Base-by-base conservation (phyloP, 371 early-diverging fungal species). In the Lichtheimia hyalospora region DNA sequence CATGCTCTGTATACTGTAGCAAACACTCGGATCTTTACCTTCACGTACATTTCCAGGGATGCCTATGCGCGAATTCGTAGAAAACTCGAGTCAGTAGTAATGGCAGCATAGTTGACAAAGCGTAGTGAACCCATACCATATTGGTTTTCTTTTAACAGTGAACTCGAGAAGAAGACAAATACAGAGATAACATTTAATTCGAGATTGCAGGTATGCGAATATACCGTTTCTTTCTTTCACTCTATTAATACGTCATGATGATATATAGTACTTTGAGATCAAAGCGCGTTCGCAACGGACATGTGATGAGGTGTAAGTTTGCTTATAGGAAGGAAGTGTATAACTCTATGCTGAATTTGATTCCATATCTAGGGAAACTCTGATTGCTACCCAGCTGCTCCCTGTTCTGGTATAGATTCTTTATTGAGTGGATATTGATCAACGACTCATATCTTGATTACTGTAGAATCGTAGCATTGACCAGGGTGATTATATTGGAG, bases 261-360 rank as follows among this genome's bases (percentile, higher is more conserved):
- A 52, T 34, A 18, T 28, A 15, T 27, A 58, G 58, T 49, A 7
- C 27, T 58, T 58, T 25, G 51, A 51, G 15, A 41, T 58, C 15
- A 58, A 49, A 40, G 58, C 44, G 1, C 49, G 50, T 8, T 50
- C 58, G 13, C 27, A 48, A 27, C 3, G 49, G 21, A 27, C 40
- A 12, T 27, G 28, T 16, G 51, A 49, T 20, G 5, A 28, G 21
- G 41, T 50, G 58, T 58, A 41, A 21, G 50, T 44, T 3, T 27
- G 16, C 10, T 25, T 46, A 6, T 16, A 18, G 10, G 18, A 44
- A 16, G 8, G 27, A 16, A 52, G 6, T 24, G 28, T 16, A 16
- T 24, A 27, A 2, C 28, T 5, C 34, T 21, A 15, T 43, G 21
- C 7, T 16, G 28, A 18, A 14, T 14, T 20, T 49, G 13, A 6